Base-by-base conservation (phyloP, 192 early-diverging fungal species). In the Coemansia asiatica region DNA sequence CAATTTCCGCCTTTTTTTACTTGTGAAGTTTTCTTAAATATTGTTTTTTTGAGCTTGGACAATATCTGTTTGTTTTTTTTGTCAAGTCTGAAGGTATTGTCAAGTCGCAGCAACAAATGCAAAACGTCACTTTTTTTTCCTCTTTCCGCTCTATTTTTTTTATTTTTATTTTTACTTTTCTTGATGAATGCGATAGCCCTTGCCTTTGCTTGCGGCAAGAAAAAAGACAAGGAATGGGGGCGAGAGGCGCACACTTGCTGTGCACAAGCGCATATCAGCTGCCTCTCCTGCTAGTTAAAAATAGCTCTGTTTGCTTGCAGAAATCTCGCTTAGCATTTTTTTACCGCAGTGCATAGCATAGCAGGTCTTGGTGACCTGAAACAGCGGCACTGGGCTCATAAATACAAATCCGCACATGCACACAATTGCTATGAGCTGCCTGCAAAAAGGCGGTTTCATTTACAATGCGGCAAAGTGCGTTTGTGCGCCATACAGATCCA, bases 401-500 rank as follows among this genome's bases (percentile, higher is more conserved):
- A 21, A 31, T 57, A 33, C 56, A n/a, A n/a, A n/a, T n/a, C n/a
- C n/a, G n/a, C n/a, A n/a, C n/a, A n/a, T n/a, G n/a, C n/a, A n/a
- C n/a, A 23, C 33, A 36, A 21, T 13, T 10, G 29, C 31, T 4
- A 5, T 38, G 56, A 31, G 35, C 35, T 57, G 56, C 31, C 33
- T 57, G 56, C 56, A 8, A 31, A 13, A 12, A 36, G 16, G 56
- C 56, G 56, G 56, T 38, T 57, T 38, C 28, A 8, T 6, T 21
- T 19, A 57, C 56, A 57, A 57, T 57, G 27, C 29, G 16, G 29
- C 9, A n/a, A 16, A 21, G 56, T 57, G 21, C 56, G 8, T 21
- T 0, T 19, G 35, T 21, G 31, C 29, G 56, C 56, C 58, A 60
- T 60, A 60, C 58, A 60, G 35, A 13, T 57, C 29, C 21, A 36